Conservation (phyloP, 176 grass and related monocot genomes). For the Carex pumila region DNA sequence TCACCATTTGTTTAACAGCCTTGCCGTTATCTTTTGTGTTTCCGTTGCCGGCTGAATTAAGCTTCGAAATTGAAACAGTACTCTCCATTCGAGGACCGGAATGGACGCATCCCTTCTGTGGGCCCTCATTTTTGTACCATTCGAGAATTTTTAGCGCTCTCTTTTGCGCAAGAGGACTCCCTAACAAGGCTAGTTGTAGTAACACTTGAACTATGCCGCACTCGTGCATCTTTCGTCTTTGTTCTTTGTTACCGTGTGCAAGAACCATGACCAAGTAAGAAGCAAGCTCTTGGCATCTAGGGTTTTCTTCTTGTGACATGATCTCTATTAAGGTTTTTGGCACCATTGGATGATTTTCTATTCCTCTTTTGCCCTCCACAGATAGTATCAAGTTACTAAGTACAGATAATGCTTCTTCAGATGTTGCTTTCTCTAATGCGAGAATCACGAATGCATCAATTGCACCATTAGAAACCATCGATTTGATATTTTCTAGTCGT, state of each 20-base stretch:
- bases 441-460: conserved; percentile 35
- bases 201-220: conserved; percentile 54
- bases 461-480: conserved; percentile 47
- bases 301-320: conserved; percentile 38
- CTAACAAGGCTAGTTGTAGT: conserved; percentile 52
- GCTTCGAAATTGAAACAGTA: not conserved
- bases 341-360: conserved; percentile 37
- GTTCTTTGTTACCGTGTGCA: conserved; percentile 29
- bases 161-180: conserved; percentile 46
- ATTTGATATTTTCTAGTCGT: conserved; percentile 55
- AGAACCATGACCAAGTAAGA: conserved; percentile 72
- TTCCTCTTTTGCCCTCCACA: conserved; percentile 23
- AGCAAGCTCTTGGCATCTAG: conserved; percentile 59
- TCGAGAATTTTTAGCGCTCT: conserved; percentile 65
- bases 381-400: conserved; percentile 54
- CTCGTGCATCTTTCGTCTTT: conserved; percentile 27
- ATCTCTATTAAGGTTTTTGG: conserved; percentile 41
- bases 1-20: conserved; percentile 50
- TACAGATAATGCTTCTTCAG: conserved; percentile 39
- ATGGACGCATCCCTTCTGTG: conserved; percentile 28
- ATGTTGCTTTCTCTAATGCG: not conserved
- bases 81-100: conserved; percentile 45
- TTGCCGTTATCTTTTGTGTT: conserved; percentile 21
- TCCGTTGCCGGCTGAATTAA: not conserved
- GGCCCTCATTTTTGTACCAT: conserved; percentile 58